Evolutionary conservation across 2,329 filamentous ascomycete genomes (phyloP).

Genomic region (Fonsecaea pugnacius): DNA sequence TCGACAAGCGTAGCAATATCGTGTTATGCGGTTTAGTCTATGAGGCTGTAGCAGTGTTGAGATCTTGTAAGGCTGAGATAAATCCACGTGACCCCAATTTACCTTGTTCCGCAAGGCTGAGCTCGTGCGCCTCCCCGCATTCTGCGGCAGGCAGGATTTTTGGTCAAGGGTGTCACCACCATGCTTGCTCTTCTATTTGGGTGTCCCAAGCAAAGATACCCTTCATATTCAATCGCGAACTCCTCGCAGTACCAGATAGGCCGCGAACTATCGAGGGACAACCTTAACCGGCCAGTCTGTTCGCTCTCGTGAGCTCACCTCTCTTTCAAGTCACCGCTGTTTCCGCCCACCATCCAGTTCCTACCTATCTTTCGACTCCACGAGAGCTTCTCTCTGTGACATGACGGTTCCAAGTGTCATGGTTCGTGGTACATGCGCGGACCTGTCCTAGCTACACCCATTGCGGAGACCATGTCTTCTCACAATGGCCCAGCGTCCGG

Average conservation of each 20-base stretch:
- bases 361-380: constrained; percentile 3
- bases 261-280: neutral
- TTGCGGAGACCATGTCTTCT: constrained; percentile 22
- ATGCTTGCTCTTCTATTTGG: neutral
- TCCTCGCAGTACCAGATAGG: neutral
- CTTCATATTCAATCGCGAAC: neutral
- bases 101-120: constrained; percentile 5
- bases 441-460: constrained; percentile 17
- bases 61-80: neutral
- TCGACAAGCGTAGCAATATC: neutral
- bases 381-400: neutral
- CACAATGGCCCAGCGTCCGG: constrained; percentile 18
- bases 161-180: neutral
- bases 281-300: neutral
- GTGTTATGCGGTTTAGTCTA: neutral
- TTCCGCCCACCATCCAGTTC: neutral
- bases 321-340: neutral
- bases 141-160: neutral
- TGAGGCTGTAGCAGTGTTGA: no score
- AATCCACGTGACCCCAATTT: neutral
- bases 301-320: neutral
- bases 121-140: neutral
- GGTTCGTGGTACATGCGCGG: constrained; percentile 10
- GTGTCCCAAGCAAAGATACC: neutral
- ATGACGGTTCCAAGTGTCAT: constrained; percentile 7